Evolutionary conservation across 2,329 filamentous ascomycete species (phyloP).

Genomic region (Teratosphaeria pseudoeucalypti): DNA sequence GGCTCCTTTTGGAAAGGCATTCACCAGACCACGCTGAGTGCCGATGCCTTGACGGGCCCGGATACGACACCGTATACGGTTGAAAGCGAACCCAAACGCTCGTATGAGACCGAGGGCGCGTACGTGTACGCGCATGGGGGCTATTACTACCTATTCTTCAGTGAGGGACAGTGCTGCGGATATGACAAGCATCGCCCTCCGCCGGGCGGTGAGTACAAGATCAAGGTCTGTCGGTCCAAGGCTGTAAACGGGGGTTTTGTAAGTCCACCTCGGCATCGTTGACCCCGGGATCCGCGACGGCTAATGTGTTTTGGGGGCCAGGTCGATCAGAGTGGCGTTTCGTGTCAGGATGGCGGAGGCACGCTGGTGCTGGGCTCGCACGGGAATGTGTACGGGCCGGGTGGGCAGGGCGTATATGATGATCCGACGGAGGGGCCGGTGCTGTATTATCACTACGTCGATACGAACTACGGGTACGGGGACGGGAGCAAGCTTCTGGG

Average conservation of each 20-base stretch:
- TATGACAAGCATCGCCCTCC: conserved; percentile 44
- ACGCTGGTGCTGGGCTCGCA: conserved; percentile 52
- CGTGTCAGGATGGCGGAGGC: conserved; percentile 48
- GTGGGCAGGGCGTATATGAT: conserved; percentile 51
- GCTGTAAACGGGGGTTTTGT: conserved; percentile 44
- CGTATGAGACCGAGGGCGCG: conserved; percentile 5
- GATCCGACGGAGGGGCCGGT: conserved; percentile 43
- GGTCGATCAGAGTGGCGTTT: conserved; percentile 43
- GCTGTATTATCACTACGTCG: conserved; percentile 53
- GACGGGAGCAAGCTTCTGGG: conserved; percentile 38
- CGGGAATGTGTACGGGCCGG: conserved; percentile 52
- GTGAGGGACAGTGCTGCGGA: conserved; percentile 51
- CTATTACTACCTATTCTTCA: conserved; percentile 58
- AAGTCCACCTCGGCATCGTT: conserved; percentile 2
- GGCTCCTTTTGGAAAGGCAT: conserved; percentile 60
- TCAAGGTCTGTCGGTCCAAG: conserved; percentile 52
- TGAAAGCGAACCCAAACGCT: conserved; percentile 1
- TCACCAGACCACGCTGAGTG: conserved; percentile 46
- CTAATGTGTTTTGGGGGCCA: background rate
- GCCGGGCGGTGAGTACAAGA: conserved; percentile 53
- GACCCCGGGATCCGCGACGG: background rate
- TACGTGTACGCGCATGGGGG: conserved; percentile 40
- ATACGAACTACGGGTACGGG: conserved; percentile 35
- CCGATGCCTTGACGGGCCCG: conserved; percentile 30
- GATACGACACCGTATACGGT: conserved; percentile 1